Evolutionary conservation across 2,329 filamentous ascomycete species (phyloP), one percentile per base, ranked within the genome.

Genomic region (Colletotrichum somersetense): DNA sequence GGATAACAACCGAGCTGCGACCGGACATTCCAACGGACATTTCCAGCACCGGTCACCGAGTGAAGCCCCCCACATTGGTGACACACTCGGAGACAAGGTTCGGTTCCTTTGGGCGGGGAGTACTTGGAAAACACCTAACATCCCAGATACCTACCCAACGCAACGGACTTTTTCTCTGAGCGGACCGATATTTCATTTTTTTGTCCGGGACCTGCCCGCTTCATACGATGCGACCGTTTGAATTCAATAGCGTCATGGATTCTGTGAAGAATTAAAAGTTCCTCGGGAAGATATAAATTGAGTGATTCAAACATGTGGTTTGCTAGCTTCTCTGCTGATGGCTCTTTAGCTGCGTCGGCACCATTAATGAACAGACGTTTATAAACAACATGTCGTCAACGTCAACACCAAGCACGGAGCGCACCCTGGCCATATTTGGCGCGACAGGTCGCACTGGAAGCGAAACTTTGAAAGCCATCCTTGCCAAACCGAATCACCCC

Each of bases 361-460:
- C 26, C 26, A 26, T 26, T 26, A 26, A 26, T 3, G 26, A 26
- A 3, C 3, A 30, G 30, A 3, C 30, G 30, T 5, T 30, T 12
- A 23, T 23, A 10, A 58, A 26, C 18, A 20, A 23, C 16, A 65
- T 62, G 55, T 23, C 59, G 18, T 67, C 63, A 8, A 7, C 40
- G 6, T 1, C 38, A 16, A 33, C 38, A 23, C 12, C 63, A 3
- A 7, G 1, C 7, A 11, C 20, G 11, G 57, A 26, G 23, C 48
- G 61, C 42, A 72, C 66, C 38, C 26, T 72, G 14, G 70, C 61
- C 33, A 64, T 72, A 12, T 70, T 70, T 26, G 70, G 70, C 48
- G 70, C 70, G n/a, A 72, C 70, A 20, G 70, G 70, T 11, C 44
- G 61, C 20, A 70, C 66, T 18, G 70, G 70, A 33, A 64, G 70